Evolutionary conservation across 1,139 yeast species (phyloP).

Genomic region (Yarrowia galli): DNA sequence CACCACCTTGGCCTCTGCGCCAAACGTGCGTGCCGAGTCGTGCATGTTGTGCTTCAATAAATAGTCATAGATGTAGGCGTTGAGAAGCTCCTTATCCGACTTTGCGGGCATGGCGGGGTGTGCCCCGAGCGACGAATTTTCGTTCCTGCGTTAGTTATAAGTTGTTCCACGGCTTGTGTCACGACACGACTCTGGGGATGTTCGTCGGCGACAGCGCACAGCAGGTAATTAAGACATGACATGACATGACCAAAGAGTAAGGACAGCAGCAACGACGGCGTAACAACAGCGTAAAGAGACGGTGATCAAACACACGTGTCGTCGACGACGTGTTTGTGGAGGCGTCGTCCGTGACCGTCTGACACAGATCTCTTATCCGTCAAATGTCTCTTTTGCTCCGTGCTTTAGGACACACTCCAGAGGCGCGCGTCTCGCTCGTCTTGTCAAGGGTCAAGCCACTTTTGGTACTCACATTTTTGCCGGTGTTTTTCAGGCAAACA

Average conservation of each 20-base stretch:
- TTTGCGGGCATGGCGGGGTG: constrained; percentile 40
- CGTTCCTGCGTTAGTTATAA: constrained; percentile 32
- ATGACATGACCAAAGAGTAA: background rate
- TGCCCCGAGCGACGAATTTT: constrained; percentile 39
- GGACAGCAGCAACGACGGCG: background rate
- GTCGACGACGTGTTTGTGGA: constrained; percentile 1
- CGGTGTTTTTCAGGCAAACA: constrained; percentile 27
- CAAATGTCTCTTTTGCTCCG: background rate
- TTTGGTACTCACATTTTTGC: constrained; percentile 33
- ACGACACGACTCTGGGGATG: background rate
- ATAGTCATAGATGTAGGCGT: constrained; percentile 88
- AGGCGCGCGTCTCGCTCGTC: constrained; percentile 9
- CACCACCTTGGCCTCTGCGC: constrained; percentile 68
- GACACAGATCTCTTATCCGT: background rate
- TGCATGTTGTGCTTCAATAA: constrained; percentile 74
- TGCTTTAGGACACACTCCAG: constrained; percentile 3
- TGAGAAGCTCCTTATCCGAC: constrained; percentile 65
- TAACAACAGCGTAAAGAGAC: background rate
- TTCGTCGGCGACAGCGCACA: constrained; percentile 16
- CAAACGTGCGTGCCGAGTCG: constrained; percentile 75
- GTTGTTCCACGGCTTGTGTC: background rate
- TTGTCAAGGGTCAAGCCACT: background rate
- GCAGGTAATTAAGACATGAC: constrained; percentile 8
- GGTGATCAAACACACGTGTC: background rate
- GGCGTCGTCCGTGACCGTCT: background rate